Conservation (phyloP, 2,329 filamentous ascomycete species). For the Ciborinia camelliae region DNA sequence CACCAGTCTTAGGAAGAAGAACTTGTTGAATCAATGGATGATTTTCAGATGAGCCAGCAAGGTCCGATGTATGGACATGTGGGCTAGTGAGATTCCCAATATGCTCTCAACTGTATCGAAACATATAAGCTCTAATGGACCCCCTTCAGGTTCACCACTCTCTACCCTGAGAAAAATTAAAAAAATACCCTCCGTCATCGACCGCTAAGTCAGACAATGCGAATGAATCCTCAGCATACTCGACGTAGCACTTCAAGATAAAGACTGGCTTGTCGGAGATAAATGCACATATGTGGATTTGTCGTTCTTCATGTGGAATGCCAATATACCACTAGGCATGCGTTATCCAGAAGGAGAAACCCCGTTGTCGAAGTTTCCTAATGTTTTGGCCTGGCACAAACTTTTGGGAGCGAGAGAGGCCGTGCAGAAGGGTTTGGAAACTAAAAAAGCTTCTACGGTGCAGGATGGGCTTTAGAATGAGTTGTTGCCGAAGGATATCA, state of each 20-base stretch:
- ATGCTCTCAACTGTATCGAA: no score
- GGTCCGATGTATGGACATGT: no score
- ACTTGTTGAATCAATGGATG: no score
- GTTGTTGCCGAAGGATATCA: neutral
- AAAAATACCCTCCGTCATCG: no score
- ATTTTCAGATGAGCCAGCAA: no score
- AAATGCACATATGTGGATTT: neutral
- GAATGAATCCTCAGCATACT: neutral
- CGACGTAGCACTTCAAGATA: neutral
- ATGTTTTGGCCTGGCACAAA: neutral
- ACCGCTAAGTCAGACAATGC: no score
- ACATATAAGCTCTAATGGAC: no score
- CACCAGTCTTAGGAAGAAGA: no score
- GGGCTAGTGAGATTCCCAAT: no score
- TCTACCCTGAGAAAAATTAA: no score
- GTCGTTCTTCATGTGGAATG: neutral
- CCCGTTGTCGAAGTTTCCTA: neutral
- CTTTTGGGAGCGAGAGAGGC: neutral
- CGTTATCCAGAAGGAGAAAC: neutral
- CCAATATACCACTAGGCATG: neutral
- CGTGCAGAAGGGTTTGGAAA: neutral
- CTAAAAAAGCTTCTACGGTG: neutral
- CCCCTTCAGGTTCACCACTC: no score
- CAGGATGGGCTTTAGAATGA: neutral
- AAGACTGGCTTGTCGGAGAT: neutral